A percentile compares a stretch with the other conserved stretches of the same genome.
These are phyloP conservation scores for Gomphus bonarii DNA, from an alignment of 1,284 basidiomycete species.

Conservation along the genomic window DNA sequence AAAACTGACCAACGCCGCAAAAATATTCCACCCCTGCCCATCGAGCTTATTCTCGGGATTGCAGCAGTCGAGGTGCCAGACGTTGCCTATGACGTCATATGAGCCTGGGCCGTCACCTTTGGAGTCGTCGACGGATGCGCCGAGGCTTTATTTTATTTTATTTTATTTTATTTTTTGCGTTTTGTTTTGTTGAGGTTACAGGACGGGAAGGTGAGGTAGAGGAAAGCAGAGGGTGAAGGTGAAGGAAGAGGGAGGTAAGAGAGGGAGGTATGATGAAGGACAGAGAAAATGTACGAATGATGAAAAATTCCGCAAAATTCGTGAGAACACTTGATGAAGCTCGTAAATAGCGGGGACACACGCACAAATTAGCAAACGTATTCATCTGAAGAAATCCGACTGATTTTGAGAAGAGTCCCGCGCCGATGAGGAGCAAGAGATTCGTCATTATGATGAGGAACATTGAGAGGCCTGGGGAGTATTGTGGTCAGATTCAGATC, in stretches of 20 bases:
- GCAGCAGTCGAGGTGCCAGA: conserved; percentile 85
- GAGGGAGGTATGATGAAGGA: not conserved
- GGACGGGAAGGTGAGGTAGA: too few species aligned
- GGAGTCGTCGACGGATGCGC: conserved; percentile 67
- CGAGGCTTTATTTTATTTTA: conserved; percentile 33
- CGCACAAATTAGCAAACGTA: conserved; percentile 47
- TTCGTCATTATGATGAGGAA: conserved; percentile 87
- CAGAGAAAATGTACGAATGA: not conserved
- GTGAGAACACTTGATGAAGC: not conserved
- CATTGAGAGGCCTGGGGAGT: conserved; percentile 48
- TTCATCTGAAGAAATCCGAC: conserved; percentile 64
- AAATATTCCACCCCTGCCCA: conserved; percentile 62
- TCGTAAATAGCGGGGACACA: not conserved
- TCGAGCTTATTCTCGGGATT: conserved; percentile 52
- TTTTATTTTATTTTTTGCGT: too few species aligned
- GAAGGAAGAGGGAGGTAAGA: not conserved
- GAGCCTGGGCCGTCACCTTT: conserved; percentile 75
- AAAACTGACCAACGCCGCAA: conserved; percentile 44
- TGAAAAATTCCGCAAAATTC: not conserved
- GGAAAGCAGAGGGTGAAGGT: not conserved
- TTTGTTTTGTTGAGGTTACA: too few species aligned
- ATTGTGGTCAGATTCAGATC: not conserved
- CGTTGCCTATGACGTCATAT: conserved; percentile 68
- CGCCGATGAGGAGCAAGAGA: conserved; percentile 83
- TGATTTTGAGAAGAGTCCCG: conserved; percentile 75